A percentile compares a stretch with the other conserved stretches of the same genome.
Evolutionary conservation across 2,329 filamentous ascomycete genomes (phyloP).

Genomic region (Davidsoniella neocaledoniae): DNA sequence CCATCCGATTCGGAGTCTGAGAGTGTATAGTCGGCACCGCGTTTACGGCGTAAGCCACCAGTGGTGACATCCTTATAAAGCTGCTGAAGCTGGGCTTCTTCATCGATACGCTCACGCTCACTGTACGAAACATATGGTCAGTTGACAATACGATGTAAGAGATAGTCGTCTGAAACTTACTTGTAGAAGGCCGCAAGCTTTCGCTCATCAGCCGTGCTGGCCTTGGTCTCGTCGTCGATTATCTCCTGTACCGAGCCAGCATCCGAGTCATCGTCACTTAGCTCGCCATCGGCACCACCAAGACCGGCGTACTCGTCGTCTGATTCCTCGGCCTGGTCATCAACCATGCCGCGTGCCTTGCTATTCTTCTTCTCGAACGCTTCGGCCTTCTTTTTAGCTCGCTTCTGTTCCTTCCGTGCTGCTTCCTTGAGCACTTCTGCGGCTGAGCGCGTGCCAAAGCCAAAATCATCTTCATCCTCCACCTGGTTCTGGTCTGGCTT

Average conservation of each 20-base stretch:
- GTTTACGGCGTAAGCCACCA: conserved; percentile 70
- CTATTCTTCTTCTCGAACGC: conserved; percentile 73
- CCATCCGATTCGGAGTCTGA: conserved; percentile 84
- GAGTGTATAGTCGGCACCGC: conserved; percentile 65
- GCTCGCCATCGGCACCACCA: conserved; percentile 78
- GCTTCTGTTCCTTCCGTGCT: conserved; percentile 34
- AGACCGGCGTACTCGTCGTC: conserved; percentile 96
- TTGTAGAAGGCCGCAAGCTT: conserved; percentile 76
- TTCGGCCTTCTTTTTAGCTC: conserved; percentile 20
- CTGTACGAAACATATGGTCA: conserved; percentile 24
- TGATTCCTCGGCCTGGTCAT: conserved; percentile 91
- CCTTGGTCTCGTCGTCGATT: conserved; percentile 51
- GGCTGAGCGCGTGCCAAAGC: conserved; percentile 28
- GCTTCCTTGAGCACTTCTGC: conserved; percentile 56
- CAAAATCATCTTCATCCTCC: conserved; percentile 20
- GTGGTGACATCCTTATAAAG: conserved; percentile 86
- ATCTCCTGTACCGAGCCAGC: conserved; percentile 61
- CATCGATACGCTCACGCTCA: conserved; percentile 59
- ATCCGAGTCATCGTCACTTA: conserved; percentile 54
- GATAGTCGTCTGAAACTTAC: conserved; percentile 37
- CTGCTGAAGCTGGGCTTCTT: conserved; percentile 80
- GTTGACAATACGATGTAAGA: conserved; percentile 11
- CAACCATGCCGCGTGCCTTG: conserved; percentile 69
- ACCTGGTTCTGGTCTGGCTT: conserved; percentile 13
- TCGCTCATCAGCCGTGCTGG: conserved; percentile 49